phyloP scores from a whole-genome alignment of 1,284 basidiomycete genomes.

The Ustilago cynodontis region DNA sequence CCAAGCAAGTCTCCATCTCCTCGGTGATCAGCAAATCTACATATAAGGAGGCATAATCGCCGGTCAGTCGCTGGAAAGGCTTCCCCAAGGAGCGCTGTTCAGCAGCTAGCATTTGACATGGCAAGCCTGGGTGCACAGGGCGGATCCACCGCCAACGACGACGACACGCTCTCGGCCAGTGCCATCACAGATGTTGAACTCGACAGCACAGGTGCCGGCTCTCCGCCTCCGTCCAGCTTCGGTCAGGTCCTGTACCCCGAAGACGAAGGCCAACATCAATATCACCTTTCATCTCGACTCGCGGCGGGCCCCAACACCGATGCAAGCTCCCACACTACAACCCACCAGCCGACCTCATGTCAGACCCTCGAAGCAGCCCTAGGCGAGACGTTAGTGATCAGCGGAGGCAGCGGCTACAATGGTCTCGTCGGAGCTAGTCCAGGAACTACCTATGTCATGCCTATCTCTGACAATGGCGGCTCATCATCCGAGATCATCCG shows the following conservation, averaged over 20 bases:
- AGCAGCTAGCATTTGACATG: constrained; percentile 8
- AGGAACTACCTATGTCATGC: constrained; percentile 70
- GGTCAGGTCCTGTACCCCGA: not conserved
- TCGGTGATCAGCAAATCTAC: not conserved
- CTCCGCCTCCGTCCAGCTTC: constrained; percentile 23
- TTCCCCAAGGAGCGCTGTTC: not conserved
- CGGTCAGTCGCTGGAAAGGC: not conserved
- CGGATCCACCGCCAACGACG: constrained; percentile 8
- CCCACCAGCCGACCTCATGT: not conserved
- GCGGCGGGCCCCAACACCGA: not conserved
- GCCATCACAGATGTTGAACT: constrained; percentile 24
- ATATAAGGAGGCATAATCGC: not conserved
- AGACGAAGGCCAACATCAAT: not conserved
- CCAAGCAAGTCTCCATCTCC: not conserved
- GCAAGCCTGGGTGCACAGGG: constrained; percentile 1
- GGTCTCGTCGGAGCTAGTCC: constrained; percentile 73
- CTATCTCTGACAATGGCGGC: constrained; percentile 80
- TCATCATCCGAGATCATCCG: constrained; percentile 63
- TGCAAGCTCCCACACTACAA: not conserved
- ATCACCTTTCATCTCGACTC: not conserved
- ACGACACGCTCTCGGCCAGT: constrained; percentile 24
- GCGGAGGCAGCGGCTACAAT: constrained; percentile 74
- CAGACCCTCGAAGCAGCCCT: constrained; percentile 17
- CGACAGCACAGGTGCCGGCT: constrained; percentile 42
- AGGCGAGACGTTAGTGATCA: constrained; percentile 70